These are phyloP conservation scores for Venturia oleaginea DNA, from an alignment of 2,329 filamentous ascomycete genomes.

Conservation along the genomic window DNA sequence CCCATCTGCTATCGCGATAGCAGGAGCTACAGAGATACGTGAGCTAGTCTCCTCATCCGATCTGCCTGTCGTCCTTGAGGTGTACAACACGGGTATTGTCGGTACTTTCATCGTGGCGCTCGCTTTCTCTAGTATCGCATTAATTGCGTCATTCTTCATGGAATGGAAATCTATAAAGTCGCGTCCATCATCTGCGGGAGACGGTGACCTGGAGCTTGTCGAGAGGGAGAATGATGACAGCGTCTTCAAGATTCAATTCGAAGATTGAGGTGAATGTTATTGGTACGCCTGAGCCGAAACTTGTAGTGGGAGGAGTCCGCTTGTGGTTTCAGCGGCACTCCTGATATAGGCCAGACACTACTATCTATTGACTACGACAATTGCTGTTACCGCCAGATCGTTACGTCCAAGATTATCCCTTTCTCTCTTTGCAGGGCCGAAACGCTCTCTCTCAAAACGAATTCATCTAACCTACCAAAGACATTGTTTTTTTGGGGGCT, in stretches of 20 bases:
- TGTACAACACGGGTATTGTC: constrained; percentile 8
- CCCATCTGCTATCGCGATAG: background rate
- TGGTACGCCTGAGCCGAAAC: too few species aligned
- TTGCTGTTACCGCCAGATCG: too few species aligned
- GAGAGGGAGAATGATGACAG: background rate
- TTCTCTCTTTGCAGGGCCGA: too few species aligned
- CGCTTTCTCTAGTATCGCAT: constrained; percentile 7
- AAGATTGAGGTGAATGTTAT: background rate
- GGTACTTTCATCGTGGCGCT: background rate
- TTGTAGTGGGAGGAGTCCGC: too few species aligned
- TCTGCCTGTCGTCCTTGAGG: constrained; percentile 1
- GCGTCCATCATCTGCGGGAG: background rate
- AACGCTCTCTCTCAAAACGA: too few species aligned
- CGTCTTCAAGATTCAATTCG: background rate
- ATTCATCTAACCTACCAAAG: too few species aligned
- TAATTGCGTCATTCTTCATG: constrained; percentile 11
- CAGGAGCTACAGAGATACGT: constrained; percentile 11
- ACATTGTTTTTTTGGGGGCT: too few species aligned
- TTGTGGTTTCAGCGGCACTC: too few species aligned
- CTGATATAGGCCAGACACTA: too few species aligned
- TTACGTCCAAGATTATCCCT: too few species aligned
- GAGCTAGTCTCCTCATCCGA: background rate
- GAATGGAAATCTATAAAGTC: constrained; percentile 14
- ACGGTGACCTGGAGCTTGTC: background rate
- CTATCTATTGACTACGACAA: too few species aligned